Base-by-base conservation (phyloP, 1,284 basidiomycete genomes). In the Ustilago tritici region DNA sequence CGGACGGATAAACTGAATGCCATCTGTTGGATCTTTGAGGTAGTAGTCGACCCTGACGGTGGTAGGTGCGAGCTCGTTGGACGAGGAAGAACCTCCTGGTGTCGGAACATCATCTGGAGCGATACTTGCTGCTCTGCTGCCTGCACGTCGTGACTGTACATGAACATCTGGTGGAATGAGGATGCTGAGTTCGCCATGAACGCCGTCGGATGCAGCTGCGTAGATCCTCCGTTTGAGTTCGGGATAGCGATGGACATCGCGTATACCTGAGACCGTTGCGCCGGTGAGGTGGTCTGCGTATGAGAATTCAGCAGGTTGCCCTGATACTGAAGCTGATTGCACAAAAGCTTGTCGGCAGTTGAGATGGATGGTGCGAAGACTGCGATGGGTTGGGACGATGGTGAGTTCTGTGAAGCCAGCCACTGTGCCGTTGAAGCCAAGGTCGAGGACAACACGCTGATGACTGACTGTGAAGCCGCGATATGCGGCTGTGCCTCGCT, bases 201-300 rank as follows among this genome's bases (percentile, higher is more conserved):
- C 94, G 52, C 92, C 91, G 81, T 98, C 95, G 65, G 93, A 91
- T 50, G 95, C 89, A 0, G 95, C 93, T 0, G 94, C 91, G 88
- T 95, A 99, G 36, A 97, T 87, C 87, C 92, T 93, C 61, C 96
- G 91, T 89, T 98, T 98, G 72, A 97, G 89, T 85, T 98, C 96
- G 8, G 95, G 93, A 87, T 98, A 95, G 49, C 91, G 90, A 82
- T 95, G 93, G 65, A 93, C 92, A 82, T 98, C 94, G n/a, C 63
- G 64, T 0, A 78, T 70, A n/a, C 86, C 79, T 6, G 92, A 89
- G 68, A 93, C 91, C 32, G 87, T 90, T 76, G 94, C 89, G 64
- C 90, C 91, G 31, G 91, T 89, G 34, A 94, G 89, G 2, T 93
- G 91, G 85, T 96, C 92, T 81, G 91, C 88, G 83, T 93, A 91